A percentile compares a stretch with the other conserved stretches of the same genome.
Evolutionary conservation across 495 filamentous ascomycete genomes (phyloP).

Genomic region (Tuber melanosporum): DNA sequence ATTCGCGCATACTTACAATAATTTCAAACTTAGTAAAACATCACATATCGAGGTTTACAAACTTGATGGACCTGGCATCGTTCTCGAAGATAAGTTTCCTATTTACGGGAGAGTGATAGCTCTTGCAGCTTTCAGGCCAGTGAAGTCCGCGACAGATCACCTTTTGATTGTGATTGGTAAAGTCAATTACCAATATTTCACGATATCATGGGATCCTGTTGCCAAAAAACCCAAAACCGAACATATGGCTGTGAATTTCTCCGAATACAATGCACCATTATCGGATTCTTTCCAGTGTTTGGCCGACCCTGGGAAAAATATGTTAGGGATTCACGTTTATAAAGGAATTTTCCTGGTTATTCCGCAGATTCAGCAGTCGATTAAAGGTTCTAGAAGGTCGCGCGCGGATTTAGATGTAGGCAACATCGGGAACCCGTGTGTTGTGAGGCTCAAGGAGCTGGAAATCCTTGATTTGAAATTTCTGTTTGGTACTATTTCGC

Average conservation of each 20-base stretch:
- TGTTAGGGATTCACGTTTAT: conserved; percentile 79
- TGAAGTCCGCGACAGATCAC: conserved; percentile 67
- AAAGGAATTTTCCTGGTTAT: conserved; percentile 78
- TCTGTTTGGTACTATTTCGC: conserved; percentile 65
- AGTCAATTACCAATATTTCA: conserved; percentile 67
- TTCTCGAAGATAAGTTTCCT: conserved; percentile 35
- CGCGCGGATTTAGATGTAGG: conserved; percentile 50
- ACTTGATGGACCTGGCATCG: conserved; percentile 51
- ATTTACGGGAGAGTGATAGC: conserved; percentile 81
- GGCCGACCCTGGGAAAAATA: conserved; percentile 73
- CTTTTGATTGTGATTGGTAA: conserved; percentile 89
- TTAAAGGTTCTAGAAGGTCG: conserved; percentile 22
- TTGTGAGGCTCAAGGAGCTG: conserved; percentile 74
- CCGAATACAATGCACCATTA: conserved; percentile 44
- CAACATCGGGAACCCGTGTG: conserved; percentile 60
- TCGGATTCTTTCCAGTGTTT: conserved; percentile 38
- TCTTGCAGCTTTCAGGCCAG: conserved; percentile 72
- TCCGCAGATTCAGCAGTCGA: conserved; percentile 53
- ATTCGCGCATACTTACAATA: conserved; percentile 12
- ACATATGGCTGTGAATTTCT: conserved; percentile 29
- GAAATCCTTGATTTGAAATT: conserved; percentile 78
- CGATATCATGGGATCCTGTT: conserved; percentile 68
- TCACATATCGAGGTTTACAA: conserved; percentile 84
- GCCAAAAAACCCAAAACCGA: conserved; percentile 31
- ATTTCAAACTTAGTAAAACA: conserved; percentile 58